Conservation (phyloP, 179 eudicot species). For the Nepenthes alata region DNA sequence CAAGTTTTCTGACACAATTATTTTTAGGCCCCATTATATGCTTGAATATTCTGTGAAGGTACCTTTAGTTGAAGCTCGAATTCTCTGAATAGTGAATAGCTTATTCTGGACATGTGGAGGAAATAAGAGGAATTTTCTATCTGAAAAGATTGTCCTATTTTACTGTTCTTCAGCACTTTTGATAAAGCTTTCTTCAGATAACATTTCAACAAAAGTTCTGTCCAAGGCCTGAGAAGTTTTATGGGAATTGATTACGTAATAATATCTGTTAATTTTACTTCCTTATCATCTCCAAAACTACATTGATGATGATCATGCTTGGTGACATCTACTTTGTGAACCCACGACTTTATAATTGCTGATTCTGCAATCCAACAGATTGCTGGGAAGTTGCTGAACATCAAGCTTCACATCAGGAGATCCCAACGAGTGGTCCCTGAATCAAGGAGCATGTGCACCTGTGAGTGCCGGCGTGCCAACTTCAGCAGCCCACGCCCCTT, state of each 20-base stretch:
- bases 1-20: too few relatives aligned
- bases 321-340: not conserved
- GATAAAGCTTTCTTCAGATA: too few relatives aligned
- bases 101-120: too few relatives aligned
- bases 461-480: conserved; percentile 66
- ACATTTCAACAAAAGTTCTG: too few relatives aligned
- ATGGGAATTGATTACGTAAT: not conserved
- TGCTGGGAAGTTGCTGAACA: conserved; percentile 80
- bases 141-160: too few relatives aligned
- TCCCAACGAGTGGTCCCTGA: conserved; percentile 67
- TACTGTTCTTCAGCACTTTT: too few relatives aligned
- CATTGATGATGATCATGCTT: not conserved
- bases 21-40: too few relatives aligned
- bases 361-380: conserved; percentile 33
- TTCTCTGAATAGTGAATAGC: too few relatives aligned
- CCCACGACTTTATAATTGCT: not conserved
- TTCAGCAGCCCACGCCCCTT: conserved; percentile 23
- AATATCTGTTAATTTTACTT: not conserved
- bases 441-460: conserved; percentile 68
- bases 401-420: conserved; percentile 79
- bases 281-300: not conserved
- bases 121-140: too few relatives aligned
- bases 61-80: too few relatives aligned
- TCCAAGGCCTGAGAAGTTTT: not conserved
- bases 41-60: too few relatives aligned